Evolutionary conservation across 805 yeast genomes (phyloP).

Genomic region (Sugiyamaella marilandica): DNA sequence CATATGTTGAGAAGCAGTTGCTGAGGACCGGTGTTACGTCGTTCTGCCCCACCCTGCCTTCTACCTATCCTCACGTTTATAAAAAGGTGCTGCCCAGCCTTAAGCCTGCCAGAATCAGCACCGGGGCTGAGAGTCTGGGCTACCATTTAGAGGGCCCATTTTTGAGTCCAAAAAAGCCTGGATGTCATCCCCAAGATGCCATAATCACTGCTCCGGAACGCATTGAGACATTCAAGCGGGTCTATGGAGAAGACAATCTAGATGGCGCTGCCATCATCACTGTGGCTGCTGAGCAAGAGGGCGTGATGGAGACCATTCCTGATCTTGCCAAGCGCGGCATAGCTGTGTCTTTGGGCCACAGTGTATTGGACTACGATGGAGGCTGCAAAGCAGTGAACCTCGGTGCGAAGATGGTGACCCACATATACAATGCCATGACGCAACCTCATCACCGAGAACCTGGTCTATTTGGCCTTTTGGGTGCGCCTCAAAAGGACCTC

Average conservation of each 20-base stretch:
- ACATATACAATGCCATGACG: constrained; percentile 60
- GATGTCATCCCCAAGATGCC: constrained; percentile 50
- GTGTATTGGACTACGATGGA: constrained; percentile 35
- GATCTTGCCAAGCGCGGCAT: constrained; percentile 33
- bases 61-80: constrained; percentile 48
- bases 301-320: constrained; percentile 42
- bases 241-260: constrained; percentile 42
- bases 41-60: constrained; percentile 53
- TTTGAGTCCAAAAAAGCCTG: constrained; percentile 45
- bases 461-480: constrained; percentile 50
- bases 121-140: constrained; percentile 38
- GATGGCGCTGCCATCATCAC: constrained; percentile 38
- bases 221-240: constrained; percentile 29
- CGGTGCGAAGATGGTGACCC: constrained; percentile 61
- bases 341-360: constrained; percentile 46
- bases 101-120: constrained; percentile 32
- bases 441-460: constrained; percentile 54
- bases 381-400: constrained; percentile 40
- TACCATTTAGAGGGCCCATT: constrained; percentile 62
- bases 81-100: constrained; percentile 43
- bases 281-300: constrained; percentile 50
- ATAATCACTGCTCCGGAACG: constrained; percentile 38
- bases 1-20: constrained; percentile 26
- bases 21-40: constrained; percentile 51
- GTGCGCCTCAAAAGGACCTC: constrained; percentile 29